Evolutionary conservation across 148 eudicot species (phyloP), one percentile per base, ranked within the genome.

Genomic region (Rhododendron ferrugineum): DNA sequence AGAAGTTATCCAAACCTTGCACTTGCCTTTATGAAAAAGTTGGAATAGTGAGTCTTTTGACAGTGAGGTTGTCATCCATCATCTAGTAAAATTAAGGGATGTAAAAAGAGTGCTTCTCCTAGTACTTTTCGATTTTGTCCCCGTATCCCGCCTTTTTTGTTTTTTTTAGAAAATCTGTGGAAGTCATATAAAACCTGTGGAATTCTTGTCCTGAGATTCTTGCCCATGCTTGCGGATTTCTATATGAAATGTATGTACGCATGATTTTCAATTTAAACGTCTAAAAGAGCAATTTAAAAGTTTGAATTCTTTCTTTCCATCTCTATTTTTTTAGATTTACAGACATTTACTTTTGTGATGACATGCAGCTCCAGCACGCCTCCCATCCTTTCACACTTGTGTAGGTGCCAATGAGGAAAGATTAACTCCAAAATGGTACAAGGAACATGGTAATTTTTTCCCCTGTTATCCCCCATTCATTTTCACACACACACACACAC

Each of bases 301-400:
- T 79, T 75, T 77, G 50, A 60, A n/a, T 78, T 81, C 84, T 36
- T 80, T 68, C 84, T 80, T 52, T 22, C 47, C 34, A 50, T 32
- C 56, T 81, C 15, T 26, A 26, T 50, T 85, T 36, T 79, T 13
- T 68, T 15, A 23, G 23, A 30, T 62, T 32, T 78, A 62, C 37
- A 82, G 13, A 62, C 4, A 78, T 62, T 62, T 11, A 13, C 77
- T 44, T 79, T 60, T 82, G 49, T 60, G 64, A 47, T 73, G 50
- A 68, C 82, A 81, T 88, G 89, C 95, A 97, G 99, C 85, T 86
- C 95, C 99, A 81, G 94, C 96, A 64, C 96, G 98, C 68, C 99
- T 97, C 84, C 99, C 99, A 52, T 90, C 96, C 73, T 97, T 97
- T 87, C 98, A 97, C 90, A 94, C 98, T 70, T 97, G 99, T 86